Conservation (phyloP, 352 stramenopile species). For the Hyaloperonospora arabidopsidis region DNA sequence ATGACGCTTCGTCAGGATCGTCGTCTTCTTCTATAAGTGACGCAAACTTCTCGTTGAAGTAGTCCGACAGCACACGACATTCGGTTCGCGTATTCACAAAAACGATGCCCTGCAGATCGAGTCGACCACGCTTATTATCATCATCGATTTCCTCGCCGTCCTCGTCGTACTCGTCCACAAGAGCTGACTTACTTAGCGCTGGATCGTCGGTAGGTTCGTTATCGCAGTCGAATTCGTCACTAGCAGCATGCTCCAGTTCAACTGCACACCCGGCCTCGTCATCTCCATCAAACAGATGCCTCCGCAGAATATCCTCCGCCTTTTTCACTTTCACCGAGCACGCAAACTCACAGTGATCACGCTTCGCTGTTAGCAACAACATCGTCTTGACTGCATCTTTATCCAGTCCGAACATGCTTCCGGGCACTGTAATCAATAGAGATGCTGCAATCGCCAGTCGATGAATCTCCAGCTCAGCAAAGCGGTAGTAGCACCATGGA, state of each 20-base stretch:
- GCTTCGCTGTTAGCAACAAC: constrained; percentile 35
- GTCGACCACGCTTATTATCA: constrained; percentile 2
- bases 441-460: constrained; percentile 44
- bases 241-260: constrained; percentile 17
- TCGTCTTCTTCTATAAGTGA: neutral
- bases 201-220: constrained; percentile 14
- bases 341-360: constrained; percentile 35
- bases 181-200: neutral
- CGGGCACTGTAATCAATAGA: constrained; percentile 42
- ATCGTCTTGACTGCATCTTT: constrained; percentile 47
- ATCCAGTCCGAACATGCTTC: constrained; percentile 53
- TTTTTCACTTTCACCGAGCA: constrained; percentile 51
- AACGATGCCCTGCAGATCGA: constrained; percentile 65
- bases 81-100: constrained; percentile 81
- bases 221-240: constrained; percentile 26
- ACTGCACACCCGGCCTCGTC: constrained; percentile 18
- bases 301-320: constrained; percentile 43
- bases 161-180: constrained; percentile 1
- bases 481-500: constrained; percentile 69
- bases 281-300: constrained; percentile 24
- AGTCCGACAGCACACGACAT: constrained; percentile 72
- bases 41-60: constrained; percentile 58
- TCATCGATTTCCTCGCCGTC: constrained; percentile 1
- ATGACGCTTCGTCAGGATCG: constrained; percentile 13
- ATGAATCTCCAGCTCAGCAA: constrained; percentile 65